These are phyloP conservation scores for Colletotrichum tropicale DNA, from an alignment of 2,329 filamentous ascomycete genomes.

Conservation along the genomic window DNA sequence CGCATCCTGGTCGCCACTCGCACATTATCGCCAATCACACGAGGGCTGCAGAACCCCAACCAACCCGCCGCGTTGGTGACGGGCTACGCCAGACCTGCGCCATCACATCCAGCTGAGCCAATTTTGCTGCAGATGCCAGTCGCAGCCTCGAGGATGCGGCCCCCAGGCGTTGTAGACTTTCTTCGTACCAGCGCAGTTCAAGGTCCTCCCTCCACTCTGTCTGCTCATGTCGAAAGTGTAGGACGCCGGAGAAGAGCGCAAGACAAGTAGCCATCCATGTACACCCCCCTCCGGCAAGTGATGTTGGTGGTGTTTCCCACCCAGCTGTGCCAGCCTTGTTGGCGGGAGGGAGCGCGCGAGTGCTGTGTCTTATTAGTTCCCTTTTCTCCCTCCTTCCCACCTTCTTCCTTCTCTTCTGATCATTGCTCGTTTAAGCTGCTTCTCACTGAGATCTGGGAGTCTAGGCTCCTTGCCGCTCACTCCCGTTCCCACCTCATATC, in stretches of 20 bases:
- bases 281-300: not conserved
- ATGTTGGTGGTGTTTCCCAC: not conserved
- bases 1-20: conserved; percentile 3
- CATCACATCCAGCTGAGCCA: conserved; percentile 16
- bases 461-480: not conserved
- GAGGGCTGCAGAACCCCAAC: not conserved
- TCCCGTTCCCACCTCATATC: not conserved
- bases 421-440: not conserved
- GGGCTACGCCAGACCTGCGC: conserved; percentile 5
- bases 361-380: conserved; percentile 1
- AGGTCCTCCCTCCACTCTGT: not conserved
- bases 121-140: not conserved
- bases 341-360: not conserved
- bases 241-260: not conserved
- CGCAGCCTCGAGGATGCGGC: not conserved
- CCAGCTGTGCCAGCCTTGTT: not conserved
- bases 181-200: not conserved
- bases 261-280: not conserved
- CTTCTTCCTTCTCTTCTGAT: not conserved
- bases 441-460: not conserved
- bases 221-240: not conserved
- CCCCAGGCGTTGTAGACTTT: not conserved
- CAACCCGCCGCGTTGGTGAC: not conserved
- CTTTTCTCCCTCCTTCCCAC: not conserved
- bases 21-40: not conserved